Percentiles rank a stretch among this genome's conserved stretches.
Conservation (phyloP, 176 grass and related monocot species). For the Bromus sterilis region DNA sequence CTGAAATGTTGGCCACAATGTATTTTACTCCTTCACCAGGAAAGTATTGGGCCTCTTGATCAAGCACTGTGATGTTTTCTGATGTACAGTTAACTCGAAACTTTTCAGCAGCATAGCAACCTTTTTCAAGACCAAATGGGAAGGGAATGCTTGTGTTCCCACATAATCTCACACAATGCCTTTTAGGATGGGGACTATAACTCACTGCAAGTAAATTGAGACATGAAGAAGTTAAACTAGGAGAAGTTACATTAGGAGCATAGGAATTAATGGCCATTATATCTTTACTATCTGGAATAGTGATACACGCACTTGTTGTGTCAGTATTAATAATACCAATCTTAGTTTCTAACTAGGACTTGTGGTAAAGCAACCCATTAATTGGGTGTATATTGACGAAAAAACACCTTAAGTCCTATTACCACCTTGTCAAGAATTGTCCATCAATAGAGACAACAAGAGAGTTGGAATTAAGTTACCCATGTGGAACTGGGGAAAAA, state of each 20-base stretch:
- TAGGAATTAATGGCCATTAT: background rate
- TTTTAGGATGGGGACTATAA: background rate
- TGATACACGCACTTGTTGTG: too few species aligned
- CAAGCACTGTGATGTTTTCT: background rate
- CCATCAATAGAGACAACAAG: too few species aligned
- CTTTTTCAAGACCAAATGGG: slow-evolving; percentile 26
- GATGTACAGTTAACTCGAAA: slow-evolving; percentile 1
- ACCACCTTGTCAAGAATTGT: too few species aligned
- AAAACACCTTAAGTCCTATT: too few species aligned
- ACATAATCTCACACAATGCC: background rate
- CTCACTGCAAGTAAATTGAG: background rate
- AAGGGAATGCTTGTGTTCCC: slow-evolving; percentile 14
- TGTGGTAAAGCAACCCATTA: too few species aligned
- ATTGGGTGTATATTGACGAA: too few species aligned
- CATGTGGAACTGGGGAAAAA: too few species aligned
- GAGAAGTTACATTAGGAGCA: background rate
- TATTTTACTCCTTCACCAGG: fast-evolving
- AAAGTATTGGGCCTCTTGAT: background rate
- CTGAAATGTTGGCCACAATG: background rate
- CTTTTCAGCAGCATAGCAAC: background rate
- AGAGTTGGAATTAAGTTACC: too few species aligned
- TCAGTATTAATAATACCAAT: too few species aligned
- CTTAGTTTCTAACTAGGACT: too few species aligned
- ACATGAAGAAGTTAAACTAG: background rate
- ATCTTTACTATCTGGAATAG: background rate